phyloP scores from a whole-genome alignment of 371 early-diverging fungal species.

The Circinella minor region DNA sequence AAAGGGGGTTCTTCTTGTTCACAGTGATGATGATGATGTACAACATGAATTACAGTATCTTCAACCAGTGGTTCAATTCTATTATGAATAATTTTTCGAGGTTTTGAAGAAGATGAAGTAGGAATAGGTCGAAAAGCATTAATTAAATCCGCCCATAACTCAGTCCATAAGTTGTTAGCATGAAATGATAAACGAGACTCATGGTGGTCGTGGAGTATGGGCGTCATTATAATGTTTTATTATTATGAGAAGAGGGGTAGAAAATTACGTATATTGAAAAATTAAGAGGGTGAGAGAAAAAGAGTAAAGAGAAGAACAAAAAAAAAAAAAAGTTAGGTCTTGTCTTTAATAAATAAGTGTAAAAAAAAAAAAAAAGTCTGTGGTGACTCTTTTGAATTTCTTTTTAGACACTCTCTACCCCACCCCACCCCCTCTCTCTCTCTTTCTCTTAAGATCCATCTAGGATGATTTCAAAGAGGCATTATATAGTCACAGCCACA shows the following conservation, averaged over 20 bases:
- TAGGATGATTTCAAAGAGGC: conserved; percentile 4
- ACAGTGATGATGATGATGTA: neutral
- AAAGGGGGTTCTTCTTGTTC: neutral
- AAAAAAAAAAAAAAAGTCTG: neutral
- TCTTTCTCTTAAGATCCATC: neutral
- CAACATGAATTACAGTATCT: neutral
- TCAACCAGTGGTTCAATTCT: conserved; percentile 10
- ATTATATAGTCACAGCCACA: neutral
- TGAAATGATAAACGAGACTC: conserved; percentile 5
- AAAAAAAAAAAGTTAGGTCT: neutral
- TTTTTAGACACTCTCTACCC: neutral
- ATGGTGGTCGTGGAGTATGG: conserved; percentile 6
- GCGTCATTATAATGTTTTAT: conserved; percentile 1
- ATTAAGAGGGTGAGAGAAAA: neutral
- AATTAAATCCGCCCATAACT: conserved; percentile 7
- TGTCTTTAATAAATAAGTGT: neutral
- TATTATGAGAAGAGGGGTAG: neutral
- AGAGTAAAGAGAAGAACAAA: neutral
- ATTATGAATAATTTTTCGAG: neutral
- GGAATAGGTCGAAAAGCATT: conserved; percentile 11
- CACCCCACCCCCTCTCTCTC: neutral
- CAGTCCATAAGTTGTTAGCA: conserved; percentile 8
- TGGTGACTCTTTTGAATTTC: neutral
- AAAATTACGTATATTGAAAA: neutral
- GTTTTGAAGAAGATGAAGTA: neutral